Base-by-base conservation (phyloP, 2,329 filamentous ascomycete species). In the Hymenoscyphus occultus region DNA sequence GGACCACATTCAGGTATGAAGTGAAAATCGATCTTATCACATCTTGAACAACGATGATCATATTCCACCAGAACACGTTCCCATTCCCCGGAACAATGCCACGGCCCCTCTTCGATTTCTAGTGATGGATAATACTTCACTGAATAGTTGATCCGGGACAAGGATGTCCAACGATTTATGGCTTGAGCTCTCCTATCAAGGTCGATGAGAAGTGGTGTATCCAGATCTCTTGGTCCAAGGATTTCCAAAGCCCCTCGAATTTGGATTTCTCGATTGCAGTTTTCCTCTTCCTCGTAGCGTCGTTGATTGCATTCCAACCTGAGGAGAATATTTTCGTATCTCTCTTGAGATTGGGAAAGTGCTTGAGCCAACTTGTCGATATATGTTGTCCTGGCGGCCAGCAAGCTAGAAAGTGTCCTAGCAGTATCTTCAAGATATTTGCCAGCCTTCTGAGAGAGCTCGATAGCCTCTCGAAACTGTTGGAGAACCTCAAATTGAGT, bases 31-130 rank as follows among this genome's bases (percentile, higher is more conserved):
- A 58, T 57, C 42, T 67, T 64, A n/a, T 59, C 63, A 59, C 70
- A 72, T 59, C 68, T 68, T n/a, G 64, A 64, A 58, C 71, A 72
- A 12, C 61, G 57, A 58, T 71, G 66, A 57, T 72, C 71, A 3
- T 70, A 68, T 1, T 48, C 51, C 7, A 54, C 48, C 3, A 13
- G 48, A 9, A 68, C 58, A 13, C 70, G 64, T 28, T 69, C 63
- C 71, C 70, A 72, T 16, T 67, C 63, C 39, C 71, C 70, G 39
- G 22, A 22, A 5, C 63, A n/a, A 39, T 71, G 71, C 71, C 71
- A 72, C 2, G 70, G 69, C 9, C 69, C 65, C 39, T 28, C 69
- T 39, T 19, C 39, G 28, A 5, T 12, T 35, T 12, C 51, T 57
- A 13, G 66, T 19, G 10, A 63, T 22, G 4, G 61, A 48, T 32